Evolutionary conservation across 2,329 filamentous ascomycete species (phyloP).

Genomic region (Cladosporium sp.): DNA sequence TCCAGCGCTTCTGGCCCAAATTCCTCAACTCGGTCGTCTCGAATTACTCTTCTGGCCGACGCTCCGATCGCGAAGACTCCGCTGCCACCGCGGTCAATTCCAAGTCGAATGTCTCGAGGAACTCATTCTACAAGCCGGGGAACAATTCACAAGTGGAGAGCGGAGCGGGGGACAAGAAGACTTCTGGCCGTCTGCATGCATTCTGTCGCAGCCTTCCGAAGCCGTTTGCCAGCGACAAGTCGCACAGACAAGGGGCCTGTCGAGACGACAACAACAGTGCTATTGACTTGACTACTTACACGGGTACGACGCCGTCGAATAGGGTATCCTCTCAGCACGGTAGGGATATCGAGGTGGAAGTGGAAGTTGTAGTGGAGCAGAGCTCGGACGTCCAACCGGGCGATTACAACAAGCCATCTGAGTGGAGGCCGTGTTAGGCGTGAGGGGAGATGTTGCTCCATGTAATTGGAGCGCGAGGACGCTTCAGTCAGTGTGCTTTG

Average conservation of each 20-base stretch:
- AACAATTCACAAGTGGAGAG: neutral
- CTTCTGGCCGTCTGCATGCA: neutral
- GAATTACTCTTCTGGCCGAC: neutral
- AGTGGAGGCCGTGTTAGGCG: constrained; percentile 7
- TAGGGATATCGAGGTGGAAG: constrained; percentile 2
- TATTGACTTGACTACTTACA: neutral
- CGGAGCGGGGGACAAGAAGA: neutral
- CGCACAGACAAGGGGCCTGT: neutral
- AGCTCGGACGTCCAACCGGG: neutral
- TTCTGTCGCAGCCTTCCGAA: constrained; percentile 7
- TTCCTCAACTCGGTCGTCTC: constrained; percentile 14
- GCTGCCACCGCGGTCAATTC: constrained; percentile 4
- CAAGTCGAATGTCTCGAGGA: neutral
- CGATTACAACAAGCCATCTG: constrained; percentile 5
- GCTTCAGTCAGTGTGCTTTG: neutral
- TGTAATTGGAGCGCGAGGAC: neutral
- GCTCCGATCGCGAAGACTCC: constrained; percentile 13
- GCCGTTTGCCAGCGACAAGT: neutral
- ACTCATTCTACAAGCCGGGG: neutral
- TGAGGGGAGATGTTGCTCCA: neutral
- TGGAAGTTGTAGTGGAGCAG: constrained; percentile 1
- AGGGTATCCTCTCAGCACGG: neutral
- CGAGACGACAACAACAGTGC: neutral
- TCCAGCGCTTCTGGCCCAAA: constrained; percentile 24
- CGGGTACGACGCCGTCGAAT: neutral